These are phyloP conservation scores for Leptomonas pyrrhocoris DNA, from an alignment of 208 protist genomes.

Conservation along the genomic window DNA sequence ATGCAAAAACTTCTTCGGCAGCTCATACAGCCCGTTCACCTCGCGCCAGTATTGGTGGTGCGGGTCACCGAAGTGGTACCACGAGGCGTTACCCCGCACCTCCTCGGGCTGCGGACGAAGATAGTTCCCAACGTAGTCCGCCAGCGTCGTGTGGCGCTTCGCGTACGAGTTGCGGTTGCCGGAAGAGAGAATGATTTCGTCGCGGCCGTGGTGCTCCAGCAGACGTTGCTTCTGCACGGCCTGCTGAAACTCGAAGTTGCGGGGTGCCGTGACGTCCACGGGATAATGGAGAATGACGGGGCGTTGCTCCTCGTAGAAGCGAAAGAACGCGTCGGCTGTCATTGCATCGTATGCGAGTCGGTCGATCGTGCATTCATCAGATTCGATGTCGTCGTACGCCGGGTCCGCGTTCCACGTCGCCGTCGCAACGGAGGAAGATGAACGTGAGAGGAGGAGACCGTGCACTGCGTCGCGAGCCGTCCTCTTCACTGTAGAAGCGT, in stretches of 20 bases:
- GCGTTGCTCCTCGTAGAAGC: slow-evolving; percentile 23
- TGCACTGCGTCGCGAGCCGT: not conserved
- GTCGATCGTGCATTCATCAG: slow-evolving; percentile 36
- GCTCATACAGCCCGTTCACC: slow-evolving; percentile 26
- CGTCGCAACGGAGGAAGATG: not conserved
- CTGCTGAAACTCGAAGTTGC: slow-evolving; percentile 3
- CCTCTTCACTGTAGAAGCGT: not conserved
- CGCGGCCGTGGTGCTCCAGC: slow-evolving; percentile 36
- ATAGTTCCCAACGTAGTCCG: slow-evolving; percentile 25
- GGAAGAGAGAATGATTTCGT: slow-evolving; percentile 37
- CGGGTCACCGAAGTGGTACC: slow-evolving; percentile 53
- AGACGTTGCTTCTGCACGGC: slow-evolving; percentile 20
- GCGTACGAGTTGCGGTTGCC: slow-evolving; percentile 52
- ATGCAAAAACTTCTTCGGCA: slow-evolving; percentile 26
- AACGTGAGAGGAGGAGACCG: not conserved
- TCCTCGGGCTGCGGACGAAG: slow-evolving; percentile 22
- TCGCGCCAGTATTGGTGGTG: slow-evolving; percentile 35
- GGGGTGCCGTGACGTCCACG: not conserved
- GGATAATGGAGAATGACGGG: slow-evolving; percentile 32
- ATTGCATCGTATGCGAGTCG: slow-evolving; percentile 19
- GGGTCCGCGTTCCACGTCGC: slow-evolving; percentile 12
- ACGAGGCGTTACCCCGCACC: slow-evolving; percentile 27
- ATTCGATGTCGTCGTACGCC: slow-evolving; percentile 24
- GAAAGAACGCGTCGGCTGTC: slow-evolving; percentile 26
- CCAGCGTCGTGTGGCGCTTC: slow-evolving; percentile 23